Conservation (phyloP, 2,329 filamentous ascomycete genomes). For the Penicillium sp. region DNA sequence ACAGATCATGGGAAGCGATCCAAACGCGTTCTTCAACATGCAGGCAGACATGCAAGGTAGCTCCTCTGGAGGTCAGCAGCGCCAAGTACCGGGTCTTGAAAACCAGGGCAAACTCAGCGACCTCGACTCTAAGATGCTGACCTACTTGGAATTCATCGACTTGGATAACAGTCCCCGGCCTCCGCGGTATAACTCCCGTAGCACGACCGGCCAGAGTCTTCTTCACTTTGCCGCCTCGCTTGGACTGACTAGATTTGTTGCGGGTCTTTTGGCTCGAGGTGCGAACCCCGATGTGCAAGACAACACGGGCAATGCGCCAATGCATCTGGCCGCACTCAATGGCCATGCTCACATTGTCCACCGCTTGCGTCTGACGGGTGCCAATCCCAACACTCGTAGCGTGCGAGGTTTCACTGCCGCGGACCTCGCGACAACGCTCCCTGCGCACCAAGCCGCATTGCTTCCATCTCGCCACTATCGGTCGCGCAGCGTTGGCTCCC, state of each 20-base stretch:
- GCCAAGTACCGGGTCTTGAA: slow-evolving; percentile 44
- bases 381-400: slow-evolving; percentile 68
- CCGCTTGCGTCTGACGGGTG: slow-evolving; percentile 69
- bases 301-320: slow-evolving; percentile 74
- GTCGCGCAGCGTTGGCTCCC: slow-evolving; percentile 62
- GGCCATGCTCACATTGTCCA: slow-evolving; percentile 73
- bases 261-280: slow-evolving; percentile 72
- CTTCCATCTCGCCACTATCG: slow-evolving; percentile 61
- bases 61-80: slow-evolving; percentile 43
- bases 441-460: slow-evolving; percentile 62
- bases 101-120: slow-evolving; percentile 47
- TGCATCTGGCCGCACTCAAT: slow-evolving; percentile 78
- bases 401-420: slow-evolving; percentile 67
- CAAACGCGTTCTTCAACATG: slow-evolving; percentile 48
- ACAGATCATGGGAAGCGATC: slow-evolving; percentile 47
- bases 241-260: slow-evolving; percentile 71
- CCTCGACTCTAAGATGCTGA: slow-evolving; percentile 67
- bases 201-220: slow-evolving; percentile 71
- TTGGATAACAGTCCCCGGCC: slow-evolving; percentile 69
- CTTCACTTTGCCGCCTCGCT: slow-evolving; percentile 75
- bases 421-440: slow-evolving; percentile 66
- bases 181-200: slow-evolving; percentile 64
- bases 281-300: slow-evolving; percentile 73
- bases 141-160: slow-evolving; percentile 74
- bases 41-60: slow-evolving; percentile 41